Evolutionary conservation across 352 stramenopile genomes (phyloP).

Genomic region (Phytophthora crassamura): DNA sequence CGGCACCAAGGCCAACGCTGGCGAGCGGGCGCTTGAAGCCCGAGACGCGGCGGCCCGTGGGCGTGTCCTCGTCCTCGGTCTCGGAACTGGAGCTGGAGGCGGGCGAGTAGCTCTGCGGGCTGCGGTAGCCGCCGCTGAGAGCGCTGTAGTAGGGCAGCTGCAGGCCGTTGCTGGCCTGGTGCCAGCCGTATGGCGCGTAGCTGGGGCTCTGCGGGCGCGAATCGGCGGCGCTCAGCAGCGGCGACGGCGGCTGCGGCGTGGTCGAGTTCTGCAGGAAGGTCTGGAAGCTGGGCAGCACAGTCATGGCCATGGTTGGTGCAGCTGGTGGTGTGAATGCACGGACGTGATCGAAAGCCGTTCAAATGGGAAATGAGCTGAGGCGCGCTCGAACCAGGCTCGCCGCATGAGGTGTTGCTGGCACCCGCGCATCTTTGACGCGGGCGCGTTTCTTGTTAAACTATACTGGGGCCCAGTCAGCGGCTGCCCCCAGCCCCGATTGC

Average conservation of each 20-base stretch:
- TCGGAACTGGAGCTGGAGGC: constrained; percentile 32
- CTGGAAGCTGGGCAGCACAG: constrained; percentile 63
- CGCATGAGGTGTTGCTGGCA: constrained; percentile 13
- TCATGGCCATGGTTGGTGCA: constrained; percentile 46
- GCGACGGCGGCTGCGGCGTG: constrained; percentile 32
- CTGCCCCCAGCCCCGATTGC: constrained; percentile 24
- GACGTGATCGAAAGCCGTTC: constrained; percentile 24
- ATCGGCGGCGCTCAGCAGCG: constrained; percentile 21
- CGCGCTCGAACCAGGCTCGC: not conserved
- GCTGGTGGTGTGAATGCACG: not conserved
- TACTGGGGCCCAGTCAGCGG: constrained; percentile 23
- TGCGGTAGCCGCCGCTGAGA: constrained; percentile 8
- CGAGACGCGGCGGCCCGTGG: constrained; percentile 12
- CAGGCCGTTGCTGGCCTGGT: constrained; percentile 15
- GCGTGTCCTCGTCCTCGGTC: constrained; percentile 38
- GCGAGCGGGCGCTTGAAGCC: constrained; percentile 33
- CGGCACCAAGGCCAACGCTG: constrained; percentile 25
- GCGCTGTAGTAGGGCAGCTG: constrained; percentile 28
- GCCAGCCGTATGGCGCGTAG: constrained; percentile 29
- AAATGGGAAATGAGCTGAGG: constrained; percentile 38
- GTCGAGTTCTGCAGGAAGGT: constrained; percentile 56
- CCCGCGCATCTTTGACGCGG: constrained; percentile 14
- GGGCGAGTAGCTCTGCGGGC: constrained; percentile 24
- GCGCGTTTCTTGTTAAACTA: constrained; percentile 31
- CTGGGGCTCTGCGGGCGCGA: constrained; percentile 14